Evolutionary conservation across 2,329 filamentous ascomycete species (phyloP), one percentile per base, ranked within the genome.

Genomic region (Colletotrichum falcatum): DNA sequence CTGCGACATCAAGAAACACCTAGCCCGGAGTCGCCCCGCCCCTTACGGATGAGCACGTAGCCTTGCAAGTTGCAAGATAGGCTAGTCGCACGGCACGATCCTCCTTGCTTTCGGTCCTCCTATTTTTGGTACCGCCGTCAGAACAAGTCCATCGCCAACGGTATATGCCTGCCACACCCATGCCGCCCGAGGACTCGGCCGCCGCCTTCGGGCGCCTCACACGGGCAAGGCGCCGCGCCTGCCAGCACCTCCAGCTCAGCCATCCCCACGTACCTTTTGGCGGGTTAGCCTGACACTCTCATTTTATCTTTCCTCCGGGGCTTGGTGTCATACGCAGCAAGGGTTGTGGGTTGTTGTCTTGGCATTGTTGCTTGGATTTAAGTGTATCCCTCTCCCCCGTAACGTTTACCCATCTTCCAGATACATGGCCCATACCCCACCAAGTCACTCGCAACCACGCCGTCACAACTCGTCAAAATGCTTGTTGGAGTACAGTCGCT

Each of bases 401-500:
- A 16, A 23, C 46, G 23, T 1, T 58, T 16, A 58, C 3, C 30
- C 46, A n/a, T 37, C 9, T 12, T 20, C 20, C 5, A 18, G 46
- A 54, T 48, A 67, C 26, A 23, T 33, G 23, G 14, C 28, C 16
- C 46, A 54, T 49, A 23, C 42, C 60, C 37, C 49, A 26, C 35
- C 58, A 44, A 54, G 53, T 63, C 66, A 49, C 23, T 66, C 58
- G 60, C 70, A 62, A 60, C 42, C 20, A 37, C 53, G 26, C 12
- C 55, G 30, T 23, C 48, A 39, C 23, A 37, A 48, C 49, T 30
- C 53, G 64, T 37, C 58, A 73, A 66, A 56, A 73, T 73, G 72
- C 60, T 70, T 73, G 46, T 64, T 49, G 65, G 63, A 70, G 61
- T 66, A 66, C 63, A 70, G 39, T 73, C 72, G 35, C 48, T 73